phyloP scores from a whole-genome alignment of 192 early-diverging fungal genomes.

The Allomyces macrogynus region DNA sequence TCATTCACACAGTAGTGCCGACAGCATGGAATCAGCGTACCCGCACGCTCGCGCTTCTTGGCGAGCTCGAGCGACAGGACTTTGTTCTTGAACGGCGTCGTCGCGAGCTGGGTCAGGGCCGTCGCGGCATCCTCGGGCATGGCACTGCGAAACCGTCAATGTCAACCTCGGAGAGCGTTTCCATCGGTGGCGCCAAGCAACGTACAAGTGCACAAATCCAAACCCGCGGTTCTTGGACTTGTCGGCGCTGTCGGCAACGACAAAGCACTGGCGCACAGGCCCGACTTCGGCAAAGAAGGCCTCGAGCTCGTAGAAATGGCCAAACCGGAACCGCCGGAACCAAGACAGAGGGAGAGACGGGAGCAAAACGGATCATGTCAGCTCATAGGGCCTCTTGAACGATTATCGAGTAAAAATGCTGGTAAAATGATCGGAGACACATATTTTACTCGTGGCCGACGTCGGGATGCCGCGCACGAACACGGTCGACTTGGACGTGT shows the following conservation, averaged over 20 bases:
- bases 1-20: too few species aligned
- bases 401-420: too few species aligned
- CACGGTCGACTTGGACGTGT: too few species aligned
- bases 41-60: conserved; percentile 19
- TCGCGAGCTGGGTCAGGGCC: conserved; percentile 55
- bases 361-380: too few species aligned
- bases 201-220: conserved; percentile 65
- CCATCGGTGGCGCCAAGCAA: too few species aligned
- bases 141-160: conserved; percentile 13
- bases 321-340: too few species aligned
- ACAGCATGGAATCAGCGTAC: neutral
- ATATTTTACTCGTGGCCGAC: too few species aligned
- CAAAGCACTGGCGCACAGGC: conserved; percentile 74
- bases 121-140: conserved; percentile 53
- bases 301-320: conserved; percentile 38
- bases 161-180: too few species aligned
- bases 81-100: conserved; percentile 46
- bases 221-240: conserved; percentile 53
- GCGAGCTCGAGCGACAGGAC: conserved; percentile 64
- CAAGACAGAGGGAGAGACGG: too few species aligned
- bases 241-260: conserved; percentile 39
- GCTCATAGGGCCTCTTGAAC: too few species aligned
- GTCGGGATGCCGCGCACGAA: too few species aligned
- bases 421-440: too few species aligned
- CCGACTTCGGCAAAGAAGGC: conserved; percentile 75